Evolutionary conservation across 2,329 filamentous ascomycete genomes (phyloP), one percentile per base, ranked within the genome.

Genomic region (Penicillium sp.): DNA sequence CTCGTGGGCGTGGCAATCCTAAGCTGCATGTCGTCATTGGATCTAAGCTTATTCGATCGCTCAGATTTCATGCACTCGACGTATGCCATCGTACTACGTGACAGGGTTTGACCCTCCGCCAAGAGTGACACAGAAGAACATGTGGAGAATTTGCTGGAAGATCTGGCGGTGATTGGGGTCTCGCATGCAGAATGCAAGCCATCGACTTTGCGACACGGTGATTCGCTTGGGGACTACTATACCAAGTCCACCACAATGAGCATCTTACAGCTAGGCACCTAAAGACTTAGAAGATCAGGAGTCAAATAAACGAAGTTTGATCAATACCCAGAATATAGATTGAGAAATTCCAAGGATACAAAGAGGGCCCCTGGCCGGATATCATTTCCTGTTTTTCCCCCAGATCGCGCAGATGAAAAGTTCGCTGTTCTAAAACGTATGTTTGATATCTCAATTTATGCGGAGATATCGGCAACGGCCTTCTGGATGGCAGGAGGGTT

Each of bases 401-500:
- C 35, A 13, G 27, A 24, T 43, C 22, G 10, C 37, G 39, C 39
- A 43, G 1, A 41, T 31, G 33, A 43, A 7, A 35, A 19, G 22
- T 19, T 18, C 22, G 18, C 9, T 39, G 1, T 27, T 39, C 14
- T 5, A 46, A 31, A 27, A 22, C 10, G 39, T 22, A 39, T 4
- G 24, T 6, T 50, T 37, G 5, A 19, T 24, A 13, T 40, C 22
- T 11, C 18, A 58, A 61, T 64, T 46, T 69, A 69, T 39, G 60
- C 64, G 55, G 66, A 14, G 49, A 72, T 52, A 37, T 59, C 37
- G 60, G 69, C 59, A 35, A 78, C 61, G 50, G 62, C 70, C 55
- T 69, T 76, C 77, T 85, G 77, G 59, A 96, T 79, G n/a, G 83
- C 87, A 50, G 77, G 75, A n/a, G 88, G 88, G 79, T 92, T 92